phyloP scores from a whole-genome alignment of 2,329 filamentous ascomycete genomes.

The Dactylellina parvicollis region DNA sequence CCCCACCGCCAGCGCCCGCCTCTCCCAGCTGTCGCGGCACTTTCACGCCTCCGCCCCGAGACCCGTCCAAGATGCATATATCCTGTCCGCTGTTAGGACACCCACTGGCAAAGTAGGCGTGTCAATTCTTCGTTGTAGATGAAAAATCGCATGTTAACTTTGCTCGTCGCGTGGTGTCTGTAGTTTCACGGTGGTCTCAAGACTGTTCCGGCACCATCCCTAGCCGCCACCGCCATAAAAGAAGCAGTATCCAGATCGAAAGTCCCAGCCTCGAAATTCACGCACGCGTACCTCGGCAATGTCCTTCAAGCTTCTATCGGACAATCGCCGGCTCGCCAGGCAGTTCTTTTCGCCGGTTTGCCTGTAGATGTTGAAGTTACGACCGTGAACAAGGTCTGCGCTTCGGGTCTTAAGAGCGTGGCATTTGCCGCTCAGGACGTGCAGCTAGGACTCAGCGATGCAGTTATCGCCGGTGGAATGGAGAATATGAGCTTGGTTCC shows the following conservation, averaged over 20 bases:
- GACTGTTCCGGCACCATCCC: slow-evolving; percentile 82
- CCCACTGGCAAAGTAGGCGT: slow-evolving; percentile 81
- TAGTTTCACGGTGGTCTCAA: slow-evolving; percentile 95
- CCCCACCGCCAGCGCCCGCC: slow-evolving; percentile 60
- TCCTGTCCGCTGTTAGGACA: slow-evolving; percentile 87
- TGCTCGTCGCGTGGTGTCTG: not conserved
- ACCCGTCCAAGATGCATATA: slow-evolving; percentile 88
- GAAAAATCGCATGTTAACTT: not conserved
- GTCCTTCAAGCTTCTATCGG: slow-evolving; percentile 85
- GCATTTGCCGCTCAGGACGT: slow-evolving; percentile 92
- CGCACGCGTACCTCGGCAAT: slow-evolving; percentile 97
- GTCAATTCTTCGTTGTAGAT: slow-evolving; percentile 45
- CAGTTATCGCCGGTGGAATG: slow-evolving; percentile 93
- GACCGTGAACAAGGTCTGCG: slow-evolving; percentile 98
- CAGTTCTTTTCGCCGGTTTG: slow-evolving; percentile 85
- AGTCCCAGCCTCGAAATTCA: slow-evolving; percentile 81
- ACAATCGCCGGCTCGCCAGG: slow-evolving; percentile 91
- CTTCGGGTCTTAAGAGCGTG: slow-evolving; percentile 88
- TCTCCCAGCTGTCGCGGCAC: slow-evolving; percentile 64
- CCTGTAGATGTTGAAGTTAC: slow-evolving; percentile 82
- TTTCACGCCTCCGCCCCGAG: slow-evolving; percentile 65
- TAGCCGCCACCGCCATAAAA: slow-evolving; percentile 91
- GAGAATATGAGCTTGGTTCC: slow-evolving; percentile 97
- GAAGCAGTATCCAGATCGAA: slow-evolving; percentile 86
- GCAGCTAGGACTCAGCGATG: slow-evolving; percentile 86